phyloP scores from a whole-genome alignment of 2,329 filamentous ascomycete genomes.

The Penicillium sclerotigenum region DNA sequence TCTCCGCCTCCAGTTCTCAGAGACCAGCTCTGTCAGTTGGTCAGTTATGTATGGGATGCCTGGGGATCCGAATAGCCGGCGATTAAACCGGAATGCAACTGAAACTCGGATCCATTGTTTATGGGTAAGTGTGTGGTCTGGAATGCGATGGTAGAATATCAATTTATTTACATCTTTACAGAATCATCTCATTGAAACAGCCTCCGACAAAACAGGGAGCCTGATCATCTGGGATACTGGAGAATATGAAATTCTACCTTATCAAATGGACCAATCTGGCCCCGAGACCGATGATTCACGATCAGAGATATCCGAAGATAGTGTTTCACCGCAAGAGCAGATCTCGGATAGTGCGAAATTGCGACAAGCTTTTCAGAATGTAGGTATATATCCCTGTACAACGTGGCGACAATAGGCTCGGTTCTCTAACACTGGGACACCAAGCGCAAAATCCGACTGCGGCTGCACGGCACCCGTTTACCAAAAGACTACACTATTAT shows the following conservation, averaged over 20 bases:
- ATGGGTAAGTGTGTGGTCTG: conserved; percentile 47
- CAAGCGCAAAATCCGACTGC: conserved; percentile 55
- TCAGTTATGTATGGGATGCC: conserved; percentile 63
- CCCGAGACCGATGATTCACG: conserved; percentile 38
- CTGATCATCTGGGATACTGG: conserved; percentile 64
- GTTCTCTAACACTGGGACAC: not conserved
- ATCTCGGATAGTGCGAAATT: conserved; percentile 46
- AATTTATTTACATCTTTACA: conserved; percentile 19
- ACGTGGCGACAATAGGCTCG: not conserved
- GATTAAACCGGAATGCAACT: conserved; percentile 58
- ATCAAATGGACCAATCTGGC: conserved; percentile 31
- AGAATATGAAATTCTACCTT: conserved; percentile 54
- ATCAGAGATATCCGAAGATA: conserved; percentile 20
- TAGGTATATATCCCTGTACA: conserved; percentile 12
- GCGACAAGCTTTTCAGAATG: conserved; percentile 49
- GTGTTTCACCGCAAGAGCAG: conserved; percentile 1
- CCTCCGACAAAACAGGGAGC: conserved; percentile 53
- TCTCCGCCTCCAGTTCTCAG: conserved; percentile 66
- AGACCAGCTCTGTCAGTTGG: conserved; percentile 62
- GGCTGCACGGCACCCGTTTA: conserved; percentile 54
- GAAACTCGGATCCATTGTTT: conserved; percentile 62
- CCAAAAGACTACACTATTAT: conserved; percentile 55
- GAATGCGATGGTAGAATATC: not conserved
- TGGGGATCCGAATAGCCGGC: conserved; percentile 55
- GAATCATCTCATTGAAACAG: conserved; percentile 62